Base-by-base conservation (phyloP, 345 rosid genomes). In the Geranium brycei region DNA sequence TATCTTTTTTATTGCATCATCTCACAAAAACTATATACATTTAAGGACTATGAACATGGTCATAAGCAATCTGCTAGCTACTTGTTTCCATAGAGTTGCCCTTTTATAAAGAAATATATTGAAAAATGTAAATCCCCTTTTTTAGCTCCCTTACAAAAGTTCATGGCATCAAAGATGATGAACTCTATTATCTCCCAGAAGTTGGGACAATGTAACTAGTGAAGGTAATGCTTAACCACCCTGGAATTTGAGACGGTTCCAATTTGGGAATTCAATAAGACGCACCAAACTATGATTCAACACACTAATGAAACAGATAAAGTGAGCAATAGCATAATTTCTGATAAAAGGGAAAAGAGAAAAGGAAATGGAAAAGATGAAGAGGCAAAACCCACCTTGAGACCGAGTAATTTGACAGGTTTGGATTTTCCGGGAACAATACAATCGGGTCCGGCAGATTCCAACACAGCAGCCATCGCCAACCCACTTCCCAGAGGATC, bases 401-500 rank as follows among this genome's bases (percentile, higher is more conserved):
- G 68, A 66, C 98, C 98, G 32, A 92, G 91, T 17, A 92, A 66
- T 7, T 81, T 79, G 66, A 87, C 59, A 40, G 98, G 98, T 0
- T 83, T 80, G 62, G 85, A 77, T 71, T 84, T 93, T 1, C 98
- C 96, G 8, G 96, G 95, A 41, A 92, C 87, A 61, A 86, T 74
- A 64, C 95, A 89, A 67, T 89, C 96, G 1, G 96, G 89, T 7
- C 98, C 95, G 0, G 95, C 98, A 3, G 96, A 73, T 79, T 92
- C 96, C 18, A 92, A 82, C 1, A 87, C 70, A 0, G 96, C 98
- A 15, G 77, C 93, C 57, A 71, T 69, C 11, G 85, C 96, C 62
- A 92, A 65, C 10, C 98, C 96, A 71, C 78, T 81, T 56, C 90
- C 96, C 1, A 92, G 72, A 0, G 96, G 96, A 67, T 92, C 79